Conservation (phyloP, 345 rosid genomes). For the Euphorbia tirucalli region DNA sequence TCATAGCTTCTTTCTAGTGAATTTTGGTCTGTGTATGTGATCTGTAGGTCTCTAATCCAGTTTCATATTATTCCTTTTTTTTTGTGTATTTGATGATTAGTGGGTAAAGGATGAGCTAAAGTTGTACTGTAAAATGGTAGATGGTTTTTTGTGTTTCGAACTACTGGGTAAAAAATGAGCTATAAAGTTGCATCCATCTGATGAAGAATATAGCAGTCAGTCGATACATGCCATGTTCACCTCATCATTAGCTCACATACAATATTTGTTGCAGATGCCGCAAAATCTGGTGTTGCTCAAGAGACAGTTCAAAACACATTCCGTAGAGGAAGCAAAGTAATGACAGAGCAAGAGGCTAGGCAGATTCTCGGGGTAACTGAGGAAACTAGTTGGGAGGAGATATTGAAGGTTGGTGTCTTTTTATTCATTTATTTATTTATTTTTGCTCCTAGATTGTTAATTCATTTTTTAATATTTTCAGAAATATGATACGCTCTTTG, state of each 20-base stretch:
- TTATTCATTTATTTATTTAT: background rate
- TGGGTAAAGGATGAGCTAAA: too few relatives aligned
- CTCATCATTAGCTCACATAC: background rate
- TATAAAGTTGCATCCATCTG: background rate
- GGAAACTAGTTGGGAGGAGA: slow-evolving; percentile 75
- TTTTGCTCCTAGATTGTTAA: background rate
- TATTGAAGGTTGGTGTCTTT: slow-evolving; percentile 47
- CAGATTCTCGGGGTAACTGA: slow-evolving; percentile 83
- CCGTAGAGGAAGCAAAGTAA: slow-evolving; percentile 62
- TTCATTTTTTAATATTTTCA: slow-evolving; percentile 24
- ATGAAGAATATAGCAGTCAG: background rate
- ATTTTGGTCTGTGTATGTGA: background rate
- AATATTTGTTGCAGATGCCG: slow-evolving; percentile 54
- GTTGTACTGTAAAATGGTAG: too few relatives aligned
- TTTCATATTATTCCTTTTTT: background rate
- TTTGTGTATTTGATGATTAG: too few relatives aligned
- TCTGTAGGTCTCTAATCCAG: too few relatives aligned
- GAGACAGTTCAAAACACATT: slow-evolving; percentile 67
- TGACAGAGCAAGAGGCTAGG: slow-evolving; percentile 81
- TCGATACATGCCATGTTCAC: background rate
- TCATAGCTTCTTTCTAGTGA: background rate
- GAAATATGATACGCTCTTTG: slow-evolving; percentile 76
- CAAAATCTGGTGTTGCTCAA: slow-evolving; percentile 76
- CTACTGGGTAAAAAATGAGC: too few relatives aligned
- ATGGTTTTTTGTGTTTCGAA: background rate